These are phyloP conservation scores for Lachnellula suecica DNA, from an alignment of 2,329 filamentous ascomycete genomes.

Conservation along the genomic window DNA sequence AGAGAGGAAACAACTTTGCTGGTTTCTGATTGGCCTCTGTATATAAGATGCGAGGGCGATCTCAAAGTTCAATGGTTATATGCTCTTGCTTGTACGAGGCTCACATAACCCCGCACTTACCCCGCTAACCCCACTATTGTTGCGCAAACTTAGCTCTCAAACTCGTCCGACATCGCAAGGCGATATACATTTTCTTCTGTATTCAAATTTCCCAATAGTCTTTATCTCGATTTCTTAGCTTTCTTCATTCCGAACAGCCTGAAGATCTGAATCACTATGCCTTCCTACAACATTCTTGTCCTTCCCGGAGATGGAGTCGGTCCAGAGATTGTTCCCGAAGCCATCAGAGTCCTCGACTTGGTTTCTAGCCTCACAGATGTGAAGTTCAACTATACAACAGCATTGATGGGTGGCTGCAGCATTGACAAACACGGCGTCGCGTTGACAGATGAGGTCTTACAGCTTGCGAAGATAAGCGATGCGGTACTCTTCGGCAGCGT, in stretches of 20 bases:
- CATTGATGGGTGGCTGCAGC: conserved; percentile 50
- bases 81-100: too few relatives aligned
- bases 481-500: conserved; percentile 88
- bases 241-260: neutral
- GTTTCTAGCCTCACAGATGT: conserved; percentile 21
- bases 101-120: neutral
- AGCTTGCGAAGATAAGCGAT: conserved; percentile 76
- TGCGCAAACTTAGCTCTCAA: neutral
- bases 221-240: too few relatives aligned
- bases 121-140: neutral
- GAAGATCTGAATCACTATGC: neutral
- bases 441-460: conserved; percentile 78
- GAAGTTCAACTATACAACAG: conserved; percentile 1
- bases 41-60: too few relatives aligned
- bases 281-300: conserved; percentile 36
- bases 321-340: conserved; percentile 46
- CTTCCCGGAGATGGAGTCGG: conserved; percentile 47
- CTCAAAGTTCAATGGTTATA: too few relatives aligned
- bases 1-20: conserved; percentile 25
- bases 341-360: conserved; percentile 45
- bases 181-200: neutral
- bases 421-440: conserved; percentile 77
- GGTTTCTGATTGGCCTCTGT: too few relatives aligned
- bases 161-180: neutral
- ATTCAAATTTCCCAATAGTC: neutral